Conservation (phyloP, 2,329 filamentous ascomycete genomes). For the Diaporthe citriasiana region DNA sequence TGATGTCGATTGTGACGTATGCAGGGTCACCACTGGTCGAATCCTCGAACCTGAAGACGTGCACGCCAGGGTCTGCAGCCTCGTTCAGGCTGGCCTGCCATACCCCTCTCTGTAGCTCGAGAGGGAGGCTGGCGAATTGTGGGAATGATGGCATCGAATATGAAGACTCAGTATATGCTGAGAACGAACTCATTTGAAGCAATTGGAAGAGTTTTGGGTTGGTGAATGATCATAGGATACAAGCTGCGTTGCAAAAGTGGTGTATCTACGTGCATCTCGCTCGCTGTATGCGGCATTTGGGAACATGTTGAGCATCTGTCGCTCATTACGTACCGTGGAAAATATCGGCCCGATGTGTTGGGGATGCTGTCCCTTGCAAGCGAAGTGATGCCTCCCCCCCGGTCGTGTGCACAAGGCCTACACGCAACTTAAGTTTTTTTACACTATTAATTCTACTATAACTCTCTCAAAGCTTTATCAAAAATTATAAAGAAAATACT, state of each 20-base stretch:
- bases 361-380: too few species aligned
- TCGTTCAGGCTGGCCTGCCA: conserved; percentile 7
- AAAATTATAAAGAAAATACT: too few species aligned
- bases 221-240: not conserved
- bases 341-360: conserved; percentile 1
- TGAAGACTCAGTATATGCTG: not conserved
- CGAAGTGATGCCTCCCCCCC: too few species aligned
- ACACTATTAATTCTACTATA: too few species aligned
- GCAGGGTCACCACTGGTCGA: not conserved
- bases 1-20: not conserved
- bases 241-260: fast-evolving
- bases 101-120: conserved; percentile 17
- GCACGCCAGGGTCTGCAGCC: not conserved
- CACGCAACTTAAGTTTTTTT: too few species aligned
- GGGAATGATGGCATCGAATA: not conserved
- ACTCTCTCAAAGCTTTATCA: too few species aligned
- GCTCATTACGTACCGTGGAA: not conserved
- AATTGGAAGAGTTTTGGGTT: too few species aligned
- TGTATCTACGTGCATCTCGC: too few species aligned
- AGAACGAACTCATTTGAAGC: too few species aligned
- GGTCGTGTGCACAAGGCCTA: too few species aligned
- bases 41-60: not conserved
- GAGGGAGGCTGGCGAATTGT: conserved; percentile 16
- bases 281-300: too few species aligned
- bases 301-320: not conserved